Conservation (phyloP, 306 rosid genomes). For the Alnus rubra region DNA sequence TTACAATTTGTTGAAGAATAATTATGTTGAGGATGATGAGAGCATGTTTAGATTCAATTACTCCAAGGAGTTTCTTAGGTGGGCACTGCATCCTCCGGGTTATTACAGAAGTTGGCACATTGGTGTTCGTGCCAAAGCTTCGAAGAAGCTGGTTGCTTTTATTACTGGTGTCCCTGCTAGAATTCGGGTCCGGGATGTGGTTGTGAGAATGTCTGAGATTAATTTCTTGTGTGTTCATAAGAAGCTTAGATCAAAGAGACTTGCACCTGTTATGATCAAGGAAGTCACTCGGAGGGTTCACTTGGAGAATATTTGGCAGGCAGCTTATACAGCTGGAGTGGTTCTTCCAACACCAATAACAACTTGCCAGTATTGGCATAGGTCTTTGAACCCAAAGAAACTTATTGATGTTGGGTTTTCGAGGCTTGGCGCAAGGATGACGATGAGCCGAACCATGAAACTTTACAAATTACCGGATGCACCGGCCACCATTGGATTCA, state of each 20-base stretch:
- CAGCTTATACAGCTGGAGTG: constrained; percentile 91
- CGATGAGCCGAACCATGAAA: constrained; percentile 80
- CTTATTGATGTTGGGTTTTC: constrained; percentile 90
- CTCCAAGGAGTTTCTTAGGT: constrained; percentile 70
- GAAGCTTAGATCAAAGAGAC: constrained; percentile 79
- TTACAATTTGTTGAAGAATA: constrained; percentile 56
- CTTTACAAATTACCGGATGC: constrained; percentile 74
- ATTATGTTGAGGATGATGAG: constrained; percentile 82
- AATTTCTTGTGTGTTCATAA: constrained; percentile 83
- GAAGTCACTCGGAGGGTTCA: constrained; percentile 87
- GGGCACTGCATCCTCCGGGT: constrained; percentile 77
- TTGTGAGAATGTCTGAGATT: constrained; percentile 85
- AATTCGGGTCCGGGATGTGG: constrained; percentile 49
- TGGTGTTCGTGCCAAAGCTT: constrained; percentile 68
- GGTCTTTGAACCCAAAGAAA: constrained; percentile 85
- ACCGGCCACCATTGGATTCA: constrained; percentile 59
- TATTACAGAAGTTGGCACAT: constrained; percentile 72
- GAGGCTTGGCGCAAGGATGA: constrained; percentile 88
- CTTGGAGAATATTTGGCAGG: constrained; percentile 83
- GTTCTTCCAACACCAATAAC: constrained; percentile 76
- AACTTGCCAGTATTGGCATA: constrained; percentile 83
- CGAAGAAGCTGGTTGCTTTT: constrained; percentile 66
- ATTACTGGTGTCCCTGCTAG: constrained; percentile 88
- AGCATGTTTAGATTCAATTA: constrained; percentile 77
- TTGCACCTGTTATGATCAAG: constrained; percentile 88